A percentile compares a stretch with the other conserved stretches of the same genome.
Evolutionary conservation across 352 stramenopile species (phyloP).

Genomic region (Phytophthora palmivora): DNA sequence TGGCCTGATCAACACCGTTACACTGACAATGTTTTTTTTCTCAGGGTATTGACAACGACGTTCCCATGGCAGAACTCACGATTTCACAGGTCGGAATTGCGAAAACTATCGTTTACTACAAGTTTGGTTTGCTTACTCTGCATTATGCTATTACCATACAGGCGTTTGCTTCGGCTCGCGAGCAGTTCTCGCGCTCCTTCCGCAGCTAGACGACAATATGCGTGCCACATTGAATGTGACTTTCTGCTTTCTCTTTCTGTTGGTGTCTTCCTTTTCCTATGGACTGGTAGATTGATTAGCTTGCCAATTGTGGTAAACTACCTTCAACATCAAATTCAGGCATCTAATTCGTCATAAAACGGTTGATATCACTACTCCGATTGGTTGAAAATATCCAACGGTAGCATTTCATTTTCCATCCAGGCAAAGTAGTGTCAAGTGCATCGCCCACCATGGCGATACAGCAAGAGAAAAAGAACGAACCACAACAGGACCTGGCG

Average conservation of each 20-base stretch:
- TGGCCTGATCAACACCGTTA: background rate
- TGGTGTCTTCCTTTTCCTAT: too few species aligned
- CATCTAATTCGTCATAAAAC: constrained; percentile 22
- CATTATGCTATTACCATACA: constrained; percentile 26
- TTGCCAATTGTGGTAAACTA: too few species aligned
- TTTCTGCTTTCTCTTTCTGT: background rate
- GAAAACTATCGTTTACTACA: background rate
- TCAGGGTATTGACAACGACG: constrained; percentile 89
- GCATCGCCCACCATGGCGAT: constrained; percentile 12
- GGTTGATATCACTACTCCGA: background rate
- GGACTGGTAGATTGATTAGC: too few species aligned
- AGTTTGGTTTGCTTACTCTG: background rate
- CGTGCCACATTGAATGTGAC: constrained; percentile 32
- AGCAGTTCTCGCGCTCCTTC: constrained; percentile 91
- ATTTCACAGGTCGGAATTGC: constrained; percentile 74
- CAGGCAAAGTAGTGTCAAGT: constrained; percentile 9
- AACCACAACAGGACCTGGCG: constrained; percentile 1
- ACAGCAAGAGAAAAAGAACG: constrained; percentile 19
- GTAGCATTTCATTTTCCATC: constrained; percentile 35
- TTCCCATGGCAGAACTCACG: constrained; percentile 86
- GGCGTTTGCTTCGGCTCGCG: constrained; percentile 84
- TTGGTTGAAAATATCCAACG: constrained; percentile 24
- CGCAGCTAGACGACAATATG: constrained; percentile 62
- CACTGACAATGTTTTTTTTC: constrained; percentile 11
- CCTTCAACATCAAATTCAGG: background rate